Conservation (phyloP, 164 flowering plant species). For the Kalanchoe fedtschenkoi region DNA sequence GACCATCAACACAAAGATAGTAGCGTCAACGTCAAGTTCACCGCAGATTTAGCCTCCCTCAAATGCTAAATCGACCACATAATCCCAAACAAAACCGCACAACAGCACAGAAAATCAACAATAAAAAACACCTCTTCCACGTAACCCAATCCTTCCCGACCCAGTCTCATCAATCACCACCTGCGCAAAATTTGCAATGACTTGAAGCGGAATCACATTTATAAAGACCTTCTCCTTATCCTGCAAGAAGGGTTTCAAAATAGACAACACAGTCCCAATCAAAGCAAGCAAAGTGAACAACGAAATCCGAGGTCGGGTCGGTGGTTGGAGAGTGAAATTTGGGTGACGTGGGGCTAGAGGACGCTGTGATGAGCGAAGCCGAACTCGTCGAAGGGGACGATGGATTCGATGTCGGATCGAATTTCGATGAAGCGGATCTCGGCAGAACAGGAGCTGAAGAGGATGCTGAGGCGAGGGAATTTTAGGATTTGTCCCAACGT, state of each 20-base stretch:
- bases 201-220: slow-evolving; percentile 90
- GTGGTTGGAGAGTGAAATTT: slow-evolving; percentile 33
- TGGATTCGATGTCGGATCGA: slow-evolving; percentile 53
- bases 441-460: slow-evolving; percentile 21
- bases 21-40: slow-evolving; percentile 73
- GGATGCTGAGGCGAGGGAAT: slow-evolving; percentile 16
- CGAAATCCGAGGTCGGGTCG: slow-evolving; percentile 33
- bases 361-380: slow-evolving; percentile 79
- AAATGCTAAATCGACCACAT: slow-evolving; percentile 93
- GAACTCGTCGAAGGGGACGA: slow-evolving; percentile 84
- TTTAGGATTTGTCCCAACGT: too few relatives aligned
- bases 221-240: slow-evolving; percentile 89
- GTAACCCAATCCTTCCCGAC: slow-evolving; percentile 77
- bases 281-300: slow-evolving; percentile 76
- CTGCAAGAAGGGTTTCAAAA: slow-evolving; percentile 79
- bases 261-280: slow-evolving; percentile 96
- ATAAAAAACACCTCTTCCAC: slow-evolving; percentile 79
- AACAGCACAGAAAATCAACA: slow-evolving; percentile 84
- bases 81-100: slow-evolving; percentile 85
- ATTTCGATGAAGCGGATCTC: slow-evolving; percentile 59
- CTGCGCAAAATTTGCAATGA: slow-evolving; percentile 74
- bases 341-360: slow-evolving; percentile 60
- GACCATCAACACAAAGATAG: too few relatives aligned
- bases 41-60: slow-evolving; percentile 87
- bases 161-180: slow-evolving; percentile 82